These are phyloP conservation scores for Zasmidium cellare DNA, from an alignment of 2,329 filamentous ascomycete genomes.

Conservation along the genomic window DNA sequence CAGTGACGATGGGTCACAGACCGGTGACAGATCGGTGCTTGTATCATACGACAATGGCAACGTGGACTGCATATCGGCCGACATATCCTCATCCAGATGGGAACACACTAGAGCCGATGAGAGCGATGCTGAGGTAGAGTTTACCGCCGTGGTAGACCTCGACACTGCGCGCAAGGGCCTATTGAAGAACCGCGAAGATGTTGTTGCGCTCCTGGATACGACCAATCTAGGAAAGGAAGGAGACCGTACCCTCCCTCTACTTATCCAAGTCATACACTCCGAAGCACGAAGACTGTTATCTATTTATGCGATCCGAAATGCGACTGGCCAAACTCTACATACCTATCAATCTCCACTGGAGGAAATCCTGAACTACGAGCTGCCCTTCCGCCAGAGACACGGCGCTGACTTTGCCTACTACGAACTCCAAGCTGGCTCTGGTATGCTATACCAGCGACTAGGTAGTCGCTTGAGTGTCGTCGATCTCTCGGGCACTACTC, in stretches of 20 bases:
- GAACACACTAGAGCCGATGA: slow-evolving; percentile 20
- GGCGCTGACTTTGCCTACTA: slow-evolving; percentile 16
- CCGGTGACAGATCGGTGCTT: slow-evolving; percentile 17
- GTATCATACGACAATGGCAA: slow-evolving; percentile 32
- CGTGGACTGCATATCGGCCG: slow-evolving; percentile 32
- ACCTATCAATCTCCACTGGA: slow-evolving; percentile 14
- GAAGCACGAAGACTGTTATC: slow-evolving; percentile 13
- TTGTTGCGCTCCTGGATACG: slow-evolving; percentile 40
- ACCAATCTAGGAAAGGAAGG: not conserved
- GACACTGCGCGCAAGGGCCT: slow-evolving; percentile 45
- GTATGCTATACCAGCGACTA: slow-evolving; percentile 62
- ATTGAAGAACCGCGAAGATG: slow-evolving; percentile 46
- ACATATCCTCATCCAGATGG: slow-evolving; percentile 30
- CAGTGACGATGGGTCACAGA: not conserved
- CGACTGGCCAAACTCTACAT: slow-evolving; percentile 14
- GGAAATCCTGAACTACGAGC: slow-evolving; percentile 23
- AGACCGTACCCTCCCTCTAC: slow-evolving; percentile 11
- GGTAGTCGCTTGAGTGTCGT: slow-evolving; percentile 59
- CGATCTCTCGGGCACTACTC: slow-evolving; percentile 63
- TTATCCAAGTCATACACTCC: slow-evolving; percentile 21
- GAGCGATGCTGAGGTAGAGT: slow-evolving; percentile 24
- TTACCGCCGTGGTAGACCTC: slow-evolving; percentile 29
- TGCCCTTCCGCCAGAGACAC: slow-evolving; percentile 19
- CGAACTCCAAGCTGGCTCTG: slow-evolving; percentile 56
- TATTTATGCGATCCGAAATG: slow-evolving; percentile 19